phyloP scores from a whole-genome alignment of 768 basidiomycete genomes.

The Sarcodon aspratus region DNA sequence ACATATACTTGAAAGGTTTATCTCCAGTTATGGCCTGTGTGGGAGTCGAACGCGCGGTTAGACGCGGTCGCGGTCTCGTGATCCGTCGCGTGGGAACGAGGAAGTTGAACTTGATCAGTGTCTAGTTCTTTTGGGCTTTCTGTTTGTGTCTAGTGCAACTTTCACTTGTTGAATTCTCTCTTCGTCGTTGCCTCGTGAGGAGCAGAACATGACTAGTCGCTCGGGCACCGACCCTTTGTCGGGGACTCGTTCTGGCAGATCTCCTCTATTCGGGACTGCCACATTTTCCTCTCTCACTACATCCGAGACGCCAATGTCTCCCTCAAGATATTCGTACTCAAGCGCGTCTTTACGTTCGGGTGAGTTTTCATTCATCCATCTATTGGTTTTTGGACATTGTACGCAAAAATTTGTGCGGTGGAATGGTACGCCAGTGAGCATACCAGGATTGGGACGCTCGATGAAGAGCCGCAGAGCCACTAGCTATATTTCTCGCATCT shows the following conservation, averaged over 20 bases:
- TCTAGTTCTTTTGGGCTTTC: neutral
- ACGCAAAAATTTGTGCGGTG: constrained; percentile 30
- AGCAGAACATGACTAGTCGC: constrained; percentile 25
- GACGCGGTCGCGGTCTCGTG: neutral
- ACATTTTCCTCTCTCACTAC: constrained; percentile 41
- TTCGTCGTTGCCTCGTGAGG: neutral
- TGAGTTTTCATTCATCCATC: constrained; percentile 14
- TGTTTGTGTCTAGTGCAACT: neutral
- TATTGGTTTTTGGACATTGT: neutral
- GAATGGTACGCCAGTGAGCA: constrained; percentile 30
- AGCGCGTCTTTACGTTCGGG: constrained; percentile 35
- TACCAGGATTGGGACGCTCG: no score
- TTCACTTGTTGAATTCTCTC: neutral
- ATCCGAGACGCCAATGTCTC: constrained; percentile 43
- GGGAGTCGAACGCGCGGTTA: neutral
- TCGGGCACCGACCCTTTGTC: constrained; percentile 17
- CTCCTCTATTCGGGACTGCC: constrained; percentile 50
- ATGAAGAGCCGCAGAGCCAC: no score
- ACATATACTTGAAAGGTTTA: neutral
- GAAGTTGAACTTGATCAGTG: neutral
- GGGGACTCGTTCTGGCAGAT: constrained; percentile 27
- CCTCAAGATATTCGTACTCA: constrained; percentile 44
- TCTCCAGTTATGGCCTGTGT: neutral
- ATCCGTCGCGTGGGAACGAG: neutral
- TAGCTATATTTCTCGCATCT: no score